These are phyloP conservation scores for Physaria fendleri DNA, from an alignment of 345 rosid genomes.

Conservation along the genomic window DNA sequence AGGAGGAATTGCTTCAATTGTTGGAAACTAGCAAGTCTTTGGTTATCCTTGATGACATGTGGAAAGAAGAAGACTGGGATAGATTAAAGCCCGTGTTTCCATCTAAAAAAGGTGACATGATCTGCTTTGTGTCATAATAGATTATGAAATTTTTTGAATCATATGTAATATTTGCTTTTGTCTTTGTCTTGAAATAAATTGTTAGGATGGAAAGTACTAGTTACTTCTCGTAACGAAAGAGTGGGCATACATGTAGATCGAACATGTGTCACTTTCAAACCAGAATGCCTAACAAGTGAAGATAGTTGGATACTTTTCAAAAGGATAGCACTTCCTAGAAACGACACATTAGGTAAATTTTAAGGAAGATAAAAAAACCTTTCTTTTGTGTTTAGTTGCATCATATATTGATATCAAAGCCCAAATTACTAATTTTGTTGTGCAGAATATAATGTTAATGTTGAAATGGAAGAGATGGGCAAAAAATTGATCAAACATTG, in stretches of 20 bases:
- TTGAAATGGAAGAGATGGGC: not conserved
- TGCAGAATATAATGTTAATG: not conserved
- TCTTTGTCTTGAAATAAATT: no score
- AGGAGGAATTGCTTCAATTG: no score
- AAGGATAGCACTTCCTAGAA: slow-evolving; percentile 18
- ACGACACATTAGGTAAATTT: slow-evolving; percentile 6
- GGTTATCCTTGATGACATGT: slow-evolving; percentile 38
- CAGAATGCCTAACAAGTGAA: not conserved
- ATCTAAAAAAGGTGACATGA: not conserved
- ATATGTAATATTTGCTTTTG: not conserved
- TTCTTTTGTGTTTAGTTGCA: no score
- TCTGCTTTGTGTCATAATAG: not conserved
- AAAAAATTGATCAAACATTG: slow-evolving; percentile 3
- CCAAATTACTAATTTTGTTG: not conserved
- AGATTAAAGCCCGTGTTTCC: slow-evolving; percentile 28
- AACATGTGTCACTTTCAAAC: not conserved
- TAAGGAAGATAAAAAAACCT: no score
- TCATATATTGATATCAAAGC: no score
- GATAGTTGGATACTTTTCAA: slow-evolving; percentile 40
- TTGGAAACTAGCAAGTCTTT: no score
- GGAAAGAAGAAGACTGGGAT: slow-evolving; percentile 33
- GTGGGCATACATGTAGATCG: not conserved
- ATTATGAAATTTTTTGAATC: no score
- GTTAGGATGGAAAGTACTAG: slow-evolving; percentile 37
- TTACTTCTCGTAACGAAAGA: slow-evolving; percentile 32